These are phyloP conservation scores for Chalciporus sphaerocephalus DNA, from an alignment of 768 basidiomycete genomes.

Conservation along the genomic window DNA sequence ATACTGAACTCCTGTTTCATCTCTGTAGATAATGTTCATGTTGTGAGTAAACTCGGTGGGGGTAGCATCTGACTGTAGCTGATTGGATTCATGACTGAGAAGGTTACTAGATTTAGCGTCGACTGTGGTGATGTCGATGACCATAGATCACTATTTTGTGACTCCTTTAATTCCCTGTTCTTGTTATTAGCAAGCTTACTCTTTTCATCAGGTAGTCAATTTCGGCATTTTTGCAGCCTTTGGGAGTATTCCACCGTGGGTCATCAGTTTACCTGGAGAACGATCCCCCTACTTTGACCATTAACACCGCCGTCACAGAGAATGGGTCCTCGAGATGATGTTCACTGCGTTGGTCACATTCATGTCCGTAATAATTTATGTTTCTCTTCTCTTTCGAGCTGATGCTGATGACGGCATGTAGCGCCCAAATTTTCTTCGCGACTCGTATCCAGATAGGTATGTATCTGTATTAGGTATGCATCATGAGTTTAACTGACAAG, in stretches of 20 bases:
- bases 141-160: constrained; percentile 4
- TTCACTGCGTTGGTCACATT: not conserved
- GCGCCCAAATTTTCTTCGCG: constrained; percentile 6
- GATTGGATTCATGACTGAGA: not conserved
- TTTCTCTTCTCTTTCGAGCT: not conserved
- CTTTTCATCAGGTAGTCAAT: not conserved
- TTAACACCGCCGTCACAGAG: not conserved
- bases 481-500: not conserved
- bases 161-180: not conserved
- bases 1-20: not conserved
- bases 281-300: not conserved
- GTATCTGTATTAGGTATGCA: not conserved
- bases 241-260: not conserved
- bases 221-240: not conserved
- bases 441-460: constrained; percentile 3
- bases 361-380: not conserved
- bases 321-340: not conserved
- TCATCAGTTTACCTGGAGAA: not conserved
- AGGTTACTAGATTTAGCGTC: constrained; percentile 2
- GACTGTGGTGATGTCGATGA: not conserved
- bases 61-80: not conserved
- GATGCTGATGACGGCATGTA: not conserved
- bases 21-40: not conserved
- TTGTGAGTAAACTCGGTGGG: not conserved
- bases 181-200: not conserved